These are phyloP conservation scores for Aureobasidium leucospermi DNA, from an alignment of 2,329 filamentous ascomycete species.

Conservation along the genomic window DNA sequence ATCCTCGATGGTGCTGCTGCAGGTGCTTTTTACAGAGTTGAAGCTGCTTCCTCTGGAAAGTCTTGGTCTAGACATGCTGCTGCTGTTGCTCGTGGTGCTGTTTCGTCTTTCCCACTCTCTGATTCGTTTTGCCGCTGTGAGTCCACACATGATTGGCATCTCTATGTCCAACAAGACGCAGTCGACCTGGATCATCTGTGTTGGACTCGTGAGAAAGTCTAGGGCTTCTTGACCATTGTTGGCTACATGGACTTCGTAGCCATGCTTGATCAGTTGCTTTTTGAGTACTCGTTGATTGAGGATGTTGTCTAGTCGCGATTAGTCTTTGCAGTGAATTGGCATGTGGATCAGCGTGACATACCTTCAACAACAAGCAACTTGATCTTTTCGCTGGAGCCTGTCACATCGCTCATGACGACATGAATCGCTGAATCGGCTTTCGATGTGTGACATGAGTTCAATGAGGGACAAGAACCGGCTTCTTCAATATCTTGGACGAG, in stretches of 20 bases:
- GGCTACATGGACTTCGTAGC: slow-evolving; percentile 22
- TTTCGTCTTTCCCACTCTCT: slow-evolving; percentile 43
- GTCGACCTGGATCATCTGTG: neutral
- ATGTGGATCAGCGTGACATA: neutral
- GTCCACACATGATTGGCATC: slow-evolving; percentile 75
- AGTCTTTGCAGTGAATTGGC: slow-evolving; percentile 16
- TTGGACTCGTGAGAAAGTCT: slow-evolving; percentile 20
- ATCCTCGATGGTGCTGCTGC: neutral
- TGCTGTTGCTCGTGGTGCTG: neutral
- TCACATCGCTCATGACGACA: neutral
- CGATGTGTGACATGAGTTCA: neutral
- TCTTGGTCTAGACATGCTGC: neutral
- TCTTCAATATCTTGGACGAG: neutral
- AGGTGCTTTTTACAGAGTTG: slow-evolving; percentile 44
- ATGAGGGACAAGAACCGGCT: neutral
- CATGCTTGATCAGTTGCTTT: slow-evolving; percentile 22
- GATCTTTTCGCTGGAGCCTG: neutral
- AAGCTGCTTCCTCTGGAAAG: neutral
- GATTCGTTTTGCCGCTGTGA: slow-evolving; percentile 60
- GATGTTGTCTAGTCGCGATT: slow-evolving; percentile 15
- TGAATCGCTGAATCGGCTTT: neutral
- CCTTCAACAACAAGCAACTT: slow-evolving; percentile 23
- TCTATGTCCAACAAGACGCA: slow-evolving; percentile 1
- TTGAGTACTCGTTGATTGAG: slow-evolving; percentile 25
- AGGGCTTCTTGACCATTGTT: slow-evolving; percentile 24